phyloP scores from a whole-genome alignment of 352 stramenopile genomes.

The Aphanomyces invadans region DNA sequence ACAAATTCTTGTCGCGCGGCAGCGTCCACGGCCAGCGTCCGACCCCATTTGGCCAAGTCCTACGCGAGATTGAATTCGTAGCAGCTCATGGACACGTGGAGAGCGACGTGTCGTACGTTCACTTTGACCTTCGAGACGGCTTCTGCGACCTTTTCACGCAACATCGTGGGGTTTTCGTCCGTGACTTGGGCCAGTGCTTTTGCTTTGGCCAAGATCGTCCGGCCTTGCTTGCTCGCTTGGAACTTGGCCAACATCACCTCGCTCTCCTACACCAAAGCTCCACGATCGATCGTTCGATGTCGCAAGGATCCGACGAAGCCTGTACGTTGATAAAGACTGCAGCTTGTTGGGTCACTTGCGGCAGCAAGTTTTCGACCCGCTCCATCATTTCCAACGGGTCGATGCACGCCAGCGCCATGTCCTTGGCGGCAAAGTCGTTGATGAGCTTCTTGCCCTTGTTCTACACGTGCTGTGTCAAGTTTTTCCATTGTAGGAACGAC shows the following conservation, averaged over 20 bases:
- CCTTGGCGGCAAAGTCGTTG: conserved; percentile 13
- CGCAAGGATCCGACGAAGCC: background rate
- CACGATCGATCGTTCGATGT: background rate
- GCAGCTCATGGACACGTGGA: no score
- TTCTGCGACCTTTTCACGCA: conserved; percentile 55
- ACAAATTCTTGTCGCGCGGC: conserved; percentile 73
- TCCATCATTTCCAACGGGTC: conserved; percentile 46
- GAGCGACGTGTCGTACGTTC: conserved; percentile 4
- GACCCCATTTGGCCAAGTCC: conserved; percentile 60
- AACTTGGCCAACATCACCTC: conserved; percentile 65
- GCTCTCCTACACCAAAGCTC: conserved; percentile 32
- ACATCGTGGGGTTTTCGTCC: conserved; percentile 53
- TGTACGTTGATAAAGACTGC: conserved; percentile 32
- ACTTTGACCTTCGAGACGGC: conserved; percentile 18
- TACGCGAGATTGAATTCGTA: no score
- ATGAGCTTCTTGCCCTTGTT: conserved; percentile 3
- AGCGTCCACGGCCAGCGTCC: conserved; percentile 44
- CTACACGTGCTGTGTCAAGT: no score
- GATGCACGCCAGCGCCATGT: conserved; percentile 46
- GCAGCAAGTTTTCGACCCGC: conserved; percentile 59
- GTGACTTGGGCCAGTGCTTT: conserved; percentile 64
- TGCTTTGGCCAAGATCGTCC: conserved; percentile 55
- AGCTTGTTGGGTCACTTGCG: conserved; percentile 45
- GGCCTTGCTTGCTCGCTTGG: conserved; percentile 58
- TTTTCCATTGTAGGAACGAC: background rate